These are phyloP conservation scores for Corynespora cassiicola DNA, from an alignment of 2,329 filamentous ascomycete species.

Conservation along the genomic window DNA sequence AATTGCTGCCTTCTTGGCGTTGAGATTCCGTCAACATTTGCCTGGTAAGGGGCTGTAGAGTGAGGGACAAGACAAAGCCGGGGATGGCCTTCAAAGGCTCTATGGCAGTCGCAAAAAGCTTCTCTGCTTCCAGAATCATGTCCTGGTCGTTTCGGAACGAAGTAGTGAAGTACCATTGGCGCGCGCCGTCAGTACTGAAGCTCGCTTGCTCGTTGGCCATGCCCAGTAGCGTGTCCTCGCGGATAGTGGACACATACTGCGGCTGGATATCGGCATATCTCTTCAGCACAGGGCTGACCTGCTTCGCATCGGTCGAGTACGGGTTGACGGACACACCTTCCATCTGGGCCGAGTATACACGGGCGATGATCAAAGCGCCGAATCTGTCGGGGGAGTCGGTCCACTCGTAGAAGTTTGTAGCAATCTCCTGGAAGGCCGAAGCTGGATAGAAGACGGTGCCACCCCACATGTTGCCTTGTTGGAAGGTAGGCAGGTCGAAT, in stretches of 20 bases:
- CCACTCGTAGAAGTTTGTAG: slow-evolving; percentile 30
- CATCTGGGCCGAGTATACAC: neutral
- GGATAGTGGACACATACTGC: neutral
- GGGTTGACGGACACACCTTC: neutral
- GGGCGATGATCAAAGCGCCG: neutral
- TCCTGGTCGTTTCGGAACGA: too few species aligned
- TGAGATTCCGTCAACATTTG: slow-evolving; percentile 5
- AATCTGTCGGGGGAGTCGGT: slow-evolving; percentile 14
- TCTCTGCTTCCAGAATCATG: neutral
- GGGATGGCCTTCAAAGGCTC: neutral
- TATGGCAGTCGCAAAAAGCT: slow-evolving; percentile 1
- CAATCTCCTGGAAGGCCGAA: slow-evolving; percentile 10
- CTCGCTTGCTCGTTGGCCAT: slow-evolving; percentile 2
- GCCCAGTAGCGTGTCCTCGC: slow-evolving; percentile 2
- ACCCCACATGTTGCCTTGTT: slow-evolving; percentile 20
- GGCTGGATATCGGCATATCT: neutral
- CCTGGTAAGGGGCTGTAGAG: slow-evolving; percentile 7
- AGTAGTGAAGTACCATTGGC: slow-evolving; percentile 7
- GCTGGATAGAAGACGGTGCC: slow-evolving; percentile 16
- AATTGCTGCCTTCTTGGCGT: slow-evolving; percentile 11
- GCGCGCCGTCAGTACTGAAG: slow-evolving; percentile 2
- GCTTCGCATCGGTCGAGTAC: neutral
- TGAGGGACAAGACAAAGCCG: slow-evolving; percentile 5
- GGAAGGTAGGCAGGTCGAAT: slow-evolving; percentile 26
- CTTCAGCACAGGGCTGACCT: neutral